Base-by-base conservation (phyloP, 805 yeast species). In the Saccharomyces eubayanus region DNA sequence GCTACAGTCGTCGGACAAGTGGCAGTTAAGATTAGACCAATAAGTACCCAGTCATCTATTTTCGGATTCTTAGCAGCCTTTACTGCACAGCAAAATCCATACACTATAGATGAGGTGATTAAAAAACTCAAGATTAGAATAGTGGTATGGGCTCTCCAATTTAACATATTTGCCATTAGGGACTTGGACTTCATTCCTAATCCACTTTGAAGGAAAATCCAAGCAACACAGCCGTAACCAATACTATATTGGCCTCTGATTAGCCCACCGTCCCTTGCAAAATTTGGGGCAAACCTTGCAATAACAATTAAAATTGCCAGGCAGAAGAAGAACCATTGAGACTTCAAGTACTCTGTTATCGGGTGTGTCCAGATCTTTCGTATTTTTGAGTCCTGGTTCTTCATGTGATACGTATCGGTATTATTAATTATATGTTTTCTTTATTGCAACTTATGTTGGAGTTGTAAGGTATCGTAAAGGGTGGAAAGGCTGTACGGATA, bases 1-100 rank as follows among this genome's bases (percentile, higher is more conserved):
- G 91, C 82, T 20, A 90, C 96, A 0, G 97, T 90, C 8, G 97
- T 90, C 29, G 97, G 97, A 67, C 95, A 87, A 11, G 92, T 80
- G 30, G 88, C 87, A 1, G 96, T 87, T 48, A 89, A 85, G 20
- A 90, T 80, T 55, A 90, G 69, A 0, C 97, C 97, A 12, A 86
- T 86, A 24, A 90, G 72, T 60, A 89, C 78, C 89, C 94, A 89
- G 31, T 79, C 76, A 60, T 83, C 84, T 40, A 89, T 87, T n/a
- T 72, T 65, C 1, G 72, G 67, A 63, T 87, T 77, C 56, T 78
- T 56, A 0, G 94, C 81, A 3, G 73, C 74, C 57, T 77, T 77
- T 29, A 89, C 82, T 0, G 87, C 96, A 53, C 78, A 70, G 46
- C 84, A 83, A 51, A 89, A 73, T 1, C 94, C 96, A 67, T 74